Evolutionary conservation across 1,139 yeast genomes (phyloP), one percentile per base, ranked within the genome.

Genomic region (Kodamaea anthophila): DNA sequence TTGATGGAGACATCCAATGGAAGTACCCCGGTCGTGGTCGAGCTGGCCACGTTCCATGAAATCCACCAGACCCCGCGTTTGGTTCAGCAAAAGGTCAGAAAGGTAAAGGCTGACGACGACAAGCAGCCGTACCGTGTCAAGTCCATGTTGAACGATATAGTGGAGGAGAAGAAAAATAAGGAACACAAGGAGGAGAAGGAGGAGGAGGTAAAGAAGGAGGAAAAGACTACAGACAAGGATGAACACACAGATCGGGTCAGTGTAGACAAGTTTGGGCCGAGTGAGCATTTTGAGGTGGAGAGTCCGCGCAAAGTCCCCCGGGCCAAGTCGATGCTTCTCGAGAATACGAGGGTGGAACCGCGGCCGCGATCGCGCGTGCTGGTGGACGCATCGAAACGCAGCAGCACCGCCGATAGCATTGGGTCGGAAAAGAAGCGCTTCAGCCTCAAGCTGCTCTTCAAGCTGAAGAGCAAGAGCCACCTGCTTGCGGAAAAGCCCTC

Each of bases 401-500:
- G n/a, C n/a, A n/a, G n/a, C n/a, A n/a, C n/a, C n/a, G n/a, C n/a
- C n/a, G n/a, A n/a, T n/a, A n/a, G n/a, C n/a, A n/a, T n/a, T n/a
- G 18, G 6, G 15, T 34, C 40, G 11, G 49, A 46, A 15, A 54
- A 51, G 46, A 65, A 63, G 37, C 58, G 55, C 36, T 66, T 66
- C 38, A 61, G 69, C 26, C 60, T 66, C 47, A 58, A 52, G 31
- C 47, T 62, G 2, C 47, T 66, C 23, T 66, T 66, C 46, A 64
- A 59, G 38, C 49, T 55, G 33, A 58, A 49, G 38, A 52, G 65
- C 4, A 58, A 47, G 33, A 46, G 38, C 30, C 60, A 55, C 35
- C 42, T 52, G 14, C 47, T 56, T 29, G 49, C 41, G 22, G 39
- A 4, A 15, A 49, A 23, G 39, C 46, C 27, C 12, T 39, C 52